Percentiles rank a stretch among this genome's conserved stretches.
phyloP scores from a whole-genome alignment of 1,284 basidiomycete genomes.

The Cystobasidium sp. region DNA sequence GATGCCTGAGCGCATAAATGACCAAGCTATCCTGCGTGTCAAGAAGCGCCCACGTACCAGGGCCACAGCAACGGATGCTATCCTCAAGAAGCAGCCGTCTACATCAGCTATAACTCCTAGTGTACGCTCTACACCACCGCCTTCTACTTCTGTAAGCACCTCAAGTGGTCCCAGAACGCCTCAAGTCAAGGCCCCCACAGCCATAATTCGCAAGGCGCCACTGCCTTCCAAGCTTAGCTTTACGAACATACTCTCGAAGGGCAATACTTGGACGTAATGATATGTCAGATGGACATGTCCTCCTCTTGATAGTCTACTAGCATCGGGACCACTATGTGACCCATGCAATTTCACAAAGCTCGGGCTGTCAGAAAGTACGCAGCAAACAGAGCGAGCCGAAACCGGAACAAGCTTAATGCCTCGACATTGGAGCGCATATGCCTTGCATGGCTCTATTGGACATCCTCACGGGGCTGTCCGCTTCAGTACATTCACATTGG shows the following conservation, averaged over 20 bases:
- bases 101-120: background rate
- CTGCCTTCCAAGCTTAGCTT: background rate
- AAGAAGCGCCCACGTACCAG: constrained; percentile 6
- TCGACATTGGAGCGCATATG: too few species aligned
- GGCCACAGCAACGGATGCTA: background rate
- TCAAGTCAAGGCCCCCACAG: background rate
- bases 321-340: too few species aligned
- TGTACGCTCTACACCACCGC: background rate
- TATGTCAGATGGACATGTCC: background rate
- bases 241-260: constrained; percentile 11
- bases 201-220: constrained; percentile 6
- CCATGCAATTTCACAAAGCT: too few species aligned
- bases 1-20: background rate
- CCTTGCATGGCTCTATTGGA: background rate
- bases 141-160: background rate
- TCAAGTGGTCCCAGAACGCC: background rate
- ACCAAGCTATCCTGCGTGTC: background rate
- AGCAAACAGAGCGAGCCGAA: too few species aligned
- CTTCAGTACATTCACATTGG: constrained; percentile 22
- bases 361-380: too few species aligned
- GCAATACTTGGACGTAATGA: background rate
- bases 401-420: too few species aligned
- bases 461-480: background rate
- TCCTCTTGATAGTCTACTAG: too few species aligned
- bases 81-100: background rate